Percentiles rank a stretch among this genome's conserved stretches.
phyloP scores from a whole-genome alignment of 495 filamentous ascomycete genomes.

The Chaetomium fimeti region DNA sequence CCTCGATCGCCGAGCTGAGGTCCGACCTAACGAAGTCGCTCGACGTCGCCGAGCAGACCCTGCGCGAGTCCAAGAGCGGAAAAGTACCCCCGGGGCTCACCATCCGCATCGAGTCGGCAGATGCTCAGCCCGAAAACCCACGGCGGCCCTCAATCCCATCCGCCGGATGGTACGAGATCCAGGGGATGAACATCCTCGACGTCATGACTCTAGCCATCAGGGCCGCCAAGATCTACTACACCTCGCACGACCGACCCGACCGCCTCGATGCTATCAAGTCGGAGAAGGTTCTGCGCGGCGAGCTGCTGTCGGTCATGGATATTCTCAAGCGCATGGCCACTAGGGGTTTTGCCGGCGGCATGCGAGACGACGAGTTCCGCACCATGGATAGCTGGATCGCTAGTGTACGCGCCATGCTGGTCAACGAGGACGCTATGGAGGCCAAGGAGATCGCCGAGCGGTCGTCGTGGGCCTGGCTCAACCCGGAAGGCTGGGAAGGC shows the following conservation, averaged over 20 bases:
- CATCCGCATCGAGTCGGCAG: conserved; percentile 15
- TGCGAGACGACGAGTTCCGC: conserved; percentile 68
- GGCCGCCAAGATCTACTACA: conserved; percentile 94
- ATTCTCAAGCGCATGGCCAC: conserved; percentile 86
- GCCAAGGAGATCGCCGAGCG: conserved; percentile 67
- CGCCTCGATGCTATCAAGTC: conserved; percentile 80
- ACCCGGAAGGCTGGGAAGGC: conserved; percentile 73
- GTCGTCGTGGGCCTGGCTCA: conserved; percentile 74
- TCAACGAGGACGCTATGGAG: conserved; percentile 71
- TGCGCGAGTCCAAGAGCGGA: conserved; percentile 49
- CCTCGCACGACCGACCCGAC: conserved; percentile 75
- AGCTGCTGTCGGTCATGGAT: conserved; percentile 82
- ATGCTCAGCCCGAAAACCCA: conserved; percentile 7
- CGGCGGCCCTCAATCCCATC: conserved; percentile 28
- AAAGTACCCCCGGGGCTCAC: conserved; percentile 27
- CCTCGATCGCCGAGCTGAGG: conserved; percentile 73
- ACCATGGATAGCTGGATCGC: conserved; percentile 74
- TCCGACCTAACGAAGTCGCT: conserved; percentile 69
- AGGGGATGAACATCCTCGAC: conserved; percentile 88
- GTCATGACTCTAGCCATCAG: conserved; percentile 90
- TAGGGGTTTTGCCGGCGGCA: conserved; percentile 81
- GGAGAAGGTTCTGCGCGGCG: conserved; percentile 73
- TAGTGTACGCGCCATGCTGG: conserved; percentile 70
- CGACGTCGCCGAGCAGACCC: conserved; percentile 60
- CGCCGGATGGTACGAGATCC: conserved; percentile 74